phyloP scores from a whole-genome alignment of 1,284 basidiomycete genomes.

The Ceratobasidium sp. region DNA sequence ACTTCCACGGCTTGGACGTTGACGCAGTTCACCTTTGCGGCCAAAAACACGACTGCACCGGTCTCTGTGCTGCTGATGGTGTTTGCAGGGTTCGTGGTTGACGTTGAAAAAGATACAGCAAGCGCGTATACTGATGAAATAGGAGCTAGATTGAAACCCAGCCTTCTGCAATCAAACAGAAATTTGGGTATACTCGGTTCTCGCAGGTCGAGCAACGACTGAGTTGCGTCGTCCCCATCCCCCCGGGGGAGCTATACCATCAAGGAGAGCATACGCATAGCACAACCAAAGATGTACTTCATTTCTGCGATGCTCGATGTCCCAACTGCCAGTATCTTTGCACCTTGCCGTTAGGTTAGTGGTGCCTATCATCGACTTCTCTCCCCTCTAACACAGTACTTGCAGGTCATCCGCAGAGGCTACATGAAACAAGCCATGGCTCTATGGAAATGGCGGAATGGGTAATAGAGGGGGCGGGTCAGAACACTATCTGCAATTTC shows the following conservation, averaged over 20 bases:
- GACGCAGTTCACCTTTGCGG: constrained; percentile 69
- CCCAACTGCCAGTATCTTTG: constrained; percentile 71
- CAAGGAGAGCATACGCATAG: constrained; percentile 66
- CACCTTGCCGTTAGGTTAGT: constrained; percentile 66
- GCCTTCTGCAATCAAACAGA: constrained; percentile 66
- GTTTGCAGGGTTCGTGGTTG: constrained; percentile 21
- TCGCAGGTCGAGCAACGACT: constrained; percentile 61
- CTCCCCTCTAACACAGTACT: constrained; percentile 51
- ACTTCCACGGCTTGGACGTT: constrained; percentile 66
- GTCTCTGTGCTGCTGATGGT: constrained; percentile 57
- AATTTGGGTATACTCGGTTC: constrained; percentile 63
- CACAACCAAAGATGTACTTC: constrained; percentile 60
- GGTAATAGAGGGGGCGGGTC: constrained; percentile 67
- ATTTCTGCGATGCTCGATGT: constrained; percentile 70
- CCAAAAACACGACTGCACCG: constrained; percentile 61
- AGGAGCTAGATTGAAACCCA: constrained; percentile 69
- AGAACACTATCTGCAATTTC: constrained; percentile 63
- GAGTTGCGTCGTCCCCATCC: constrained; percentile 64
- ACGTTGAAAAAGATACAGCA: neutral
- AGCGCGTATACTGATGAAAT: constrained; percentile 52
- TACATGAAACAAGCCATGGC: constrained; percentile 73
- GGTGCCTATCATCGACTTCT: neutral
- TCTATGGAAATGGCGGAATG: constrained; percentile 72
- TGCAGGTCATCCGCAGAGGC: constrained; percentile 69
- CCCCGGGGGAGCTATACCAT: constrained; percentile 61